Conservation (phyloP, 2,329 filamentous ascomycete species). For the Penicillium thymicola region DNA sequence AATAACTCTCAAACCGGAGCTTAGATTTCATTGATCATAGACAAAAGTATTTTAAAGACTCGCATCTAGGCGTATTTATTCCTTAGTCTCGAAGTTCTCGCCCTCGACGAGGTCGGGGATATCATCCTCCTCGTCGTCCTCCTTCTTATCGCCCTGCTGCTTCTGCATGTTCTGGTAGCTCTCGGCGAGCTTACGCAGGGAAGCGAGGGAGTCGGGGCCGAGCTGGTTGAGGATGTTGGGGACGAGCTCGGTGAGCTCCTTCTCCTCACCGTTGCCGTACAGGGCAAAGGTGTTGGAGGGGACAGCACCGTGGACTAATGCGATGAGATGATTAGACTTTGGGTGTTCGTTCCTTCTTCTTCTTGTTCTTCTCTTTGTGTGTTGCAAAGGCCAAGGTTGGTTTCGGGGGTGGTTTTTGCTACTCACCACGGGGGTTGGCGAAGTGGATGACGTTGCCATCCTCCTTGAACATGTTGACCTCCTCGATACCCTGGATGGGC, state of each 20-base stretch:
- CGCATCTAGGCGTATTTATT: conserved; percentile 55
- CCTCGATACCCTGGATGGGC: conserved; percentile 98
- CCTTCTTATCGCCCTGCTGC: conserved; percentile 74
- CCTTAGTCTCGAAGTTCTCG: conserved; percentile 97
- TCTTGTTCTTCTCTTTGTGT: neutral
- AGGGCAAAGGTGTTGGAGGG: conserved; percentile 99
- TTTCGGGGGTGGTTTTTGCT: neutral
- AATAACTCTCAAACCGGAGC: conserved; percentile 13
- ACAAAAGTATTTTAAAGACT: conserved; percentile 15
- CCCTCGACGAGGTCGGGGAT: conserved; percentile 96
- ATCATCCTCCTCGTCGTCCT: conserved; percentile 75
- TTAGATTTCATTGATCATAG: conserved; percentile 26
- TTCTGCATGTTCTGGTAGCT: conserved; percentile 99
- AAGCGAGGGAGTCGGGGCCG: conserved; percentile 94
- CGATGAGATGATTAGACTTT: neutral
- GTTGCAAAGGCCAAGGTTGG: neutral
- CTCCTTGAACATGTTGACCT: conserved; percentile 99
- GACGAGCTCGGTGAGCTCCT: conserved; percentile 99
- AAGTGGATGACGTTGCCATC: conserved; percentile 99
- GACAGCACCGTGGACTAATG: conserved; percentile 87
- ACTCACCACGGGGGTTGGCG: conserved; percentile 90
- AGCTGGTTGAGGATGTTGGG: conserved; percentile 99
- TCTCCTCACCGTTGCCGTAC: conserved; percentile 98
- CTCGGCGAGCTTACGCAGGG: conserved; percentile 96
- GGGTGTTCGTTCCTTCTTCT: neutral